Conservation (phyloP, 2,329 filamentous ascomycete genomes). For the Sporothrix sp. region DNA sequence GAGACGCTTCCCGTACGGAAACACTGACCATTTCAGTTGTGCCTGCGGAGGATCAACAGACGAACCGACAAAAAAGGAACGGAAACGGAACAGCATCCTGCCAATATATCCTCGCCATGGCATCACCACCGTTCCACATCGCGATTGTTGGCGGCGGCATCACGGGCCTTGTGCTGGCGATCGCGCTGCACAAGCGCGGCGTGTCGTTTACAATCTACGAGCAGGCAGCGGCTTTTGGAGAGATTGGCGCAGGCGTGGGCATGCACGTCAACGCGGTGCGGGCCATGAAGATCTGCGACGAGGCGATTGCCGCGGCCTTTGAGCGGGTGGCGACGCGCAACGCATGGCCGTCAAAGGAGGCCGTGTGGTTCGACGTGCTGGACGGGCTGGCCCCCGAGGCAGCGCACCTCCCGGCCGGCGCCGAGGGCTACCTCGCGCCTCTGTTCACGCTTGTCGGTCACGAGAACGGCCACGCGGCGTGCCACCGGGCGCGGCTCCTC, state of each 20-base stretch:
- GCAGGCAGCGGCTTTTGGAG: conserved; percentile 25
- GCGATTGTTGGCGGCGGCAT: conserved; percentile 34
- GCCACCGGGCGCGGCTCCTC: conserved; percentile 22
- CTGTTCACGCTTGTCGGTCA: conserved; percentile 18
- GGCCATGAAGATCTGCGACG: conserved; percentile 25
- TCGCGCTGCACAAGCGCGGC: conserved; percentile 24
- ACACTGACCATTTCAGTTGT: too few species aligned
- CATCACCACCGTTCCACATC: conserved; percentile 22
- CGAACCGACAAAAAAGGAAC: background rate
- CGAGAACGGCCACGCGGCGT: conserved; percentile 17
- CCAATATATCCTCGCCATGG: background rate
- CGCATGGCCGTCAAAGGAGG: conserved; percentile 16
- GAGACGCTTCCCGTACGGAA: too few species aligned
- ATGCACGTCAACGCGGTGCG: conserved; percentile 27
- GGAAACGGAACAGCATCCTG: background rate
- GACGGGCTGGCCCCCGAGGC: conserved; percentile 13
- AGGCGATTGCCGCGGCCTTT: conserved; percentile 22
- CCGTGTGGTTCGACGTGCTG: conserved; percentile 23
- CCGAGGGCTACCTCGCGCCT: conserved; percentile 7
- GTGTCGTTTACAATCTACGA: conserved; percentile 29
- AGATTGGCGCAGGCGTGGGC: conserved; percentile 30
- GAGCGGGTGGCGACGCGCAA: conserved; percentile 23
- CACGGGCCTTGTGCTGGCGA: conserved; percentile 29
- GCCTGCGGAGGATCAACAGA: too few species aligned
- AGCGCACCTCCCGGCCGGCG: background rate